Conservation (phyloP, 768 basidiomycete genomes). For the Lanmaoa rubissima region DNA sequence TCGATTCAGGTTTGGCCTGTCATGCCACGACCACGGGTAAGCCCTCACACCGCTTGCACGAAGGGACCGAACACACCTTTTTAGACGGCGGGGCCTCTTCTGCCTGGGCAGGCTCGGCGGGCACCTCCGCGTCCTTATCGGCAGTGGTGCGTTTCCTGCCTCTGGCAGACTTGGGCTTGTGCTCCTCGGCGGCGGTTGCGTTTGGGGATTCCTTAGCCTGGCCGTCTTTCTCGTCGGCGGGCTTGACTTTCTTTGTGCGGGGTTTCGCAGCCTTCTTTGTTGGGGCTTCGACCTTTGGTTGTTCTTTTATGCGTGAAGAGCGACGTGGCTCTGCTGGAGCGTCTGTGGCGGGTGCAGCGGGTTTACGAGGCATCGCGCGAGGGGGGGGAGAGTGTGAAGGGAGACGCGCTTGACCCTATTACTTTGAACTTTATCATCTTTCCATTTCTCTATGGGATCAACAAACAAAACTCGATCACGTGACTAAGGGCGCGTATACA, state of each 20-base stretch:
- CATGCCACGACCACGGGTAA: no score
- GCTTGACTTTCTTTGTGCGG: slow-evolving; percentile 45
- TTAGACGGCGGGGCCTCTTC: slow-evolving; percentile 57
- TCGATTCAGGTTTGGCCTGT: no score
- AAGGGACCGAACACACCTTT: slow-evolving; percentile 45
- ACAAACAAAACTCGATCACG: slow-evolving; percentile 37
- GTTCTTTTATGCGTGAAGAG: slow-evolving; percentile 72
- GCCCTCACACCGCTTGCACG: not conserved
- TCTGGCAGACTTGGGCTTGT: slow-evolving; percentile 45
- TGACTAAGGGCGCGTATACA: slow-evolving; percentile 33
- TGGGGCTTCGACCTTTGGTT: slow-evolving; percentile 51
- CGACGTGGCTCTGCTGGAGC: slow-evolving; percentile 55
- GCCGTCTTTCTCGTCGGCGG: slow-evolving; percentile 44
- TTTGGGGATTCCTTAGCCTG: slow-evolving; percentile 37
- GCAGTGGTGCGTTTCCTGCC: slow-evolving; percentile 55
- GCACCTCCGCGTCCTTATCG: slow-evolving; percentile 40
- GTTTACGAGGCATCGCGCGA: slow-evolving; percentile 68
- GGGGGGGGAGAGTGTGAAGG: slow-evolving; percentile 17
- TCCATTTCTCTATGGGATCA: slow-evolving; percentile 25
- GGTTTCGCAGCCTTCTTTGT: slow-evolving; percentile 68
- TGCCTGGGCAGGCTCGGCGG: slow-evolving; percentile 36
- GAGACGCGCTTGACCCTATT: slow-evolving; percentile 35
- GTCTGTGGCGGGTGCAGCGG: slow-evolving; percentile 44
- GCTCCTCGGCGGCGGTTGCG: slow-evolving; percentile 29
- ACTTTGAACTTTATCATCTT: slow-evolving; percentile 33